Percentiles rank a stretch among this genome's conserved stretches.
Evolutionary conservation across 108 stramenopile genomes (phyloP).

Genomic region (Pseudonitzschia delicatissima): DNA sequence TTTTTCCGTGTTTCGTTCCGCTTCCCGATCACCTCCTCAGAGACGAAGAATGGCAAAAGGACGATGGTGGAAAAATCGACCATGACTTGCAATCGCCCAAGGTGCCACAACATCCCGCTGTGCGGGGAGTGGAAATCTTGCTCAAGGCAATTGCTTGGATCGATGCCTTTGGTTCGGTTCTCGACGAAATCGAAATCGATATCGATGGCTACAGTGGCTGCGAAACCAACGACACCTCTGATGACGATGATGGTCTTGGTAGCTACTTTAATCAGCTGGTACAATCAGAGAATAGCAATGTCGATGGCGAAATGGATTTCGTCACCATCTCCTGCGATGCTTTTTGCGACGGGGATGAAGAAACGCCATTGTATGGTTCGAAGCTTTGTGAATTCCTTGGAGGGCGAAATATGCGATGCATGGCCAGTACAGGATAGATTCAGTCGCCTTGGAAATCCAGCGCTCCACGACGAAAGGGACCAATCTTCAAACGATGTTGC

Average conservation of each 20-base stretch:
- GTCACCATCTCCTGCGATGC: neutral
- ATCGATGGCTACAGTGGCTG: neutral
- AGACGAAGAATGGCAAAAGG: neutral
- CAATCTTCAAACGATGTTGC: conserved; percentile 9
- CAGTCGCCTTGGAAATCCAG: conserved; percentile 22
- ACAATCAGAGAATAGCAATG: neutral
- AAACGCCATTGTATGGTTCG: conserved; percentile 41
- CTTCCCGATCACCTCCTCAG: neutral
- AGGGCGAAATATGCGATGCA: conserved; percentile 48
- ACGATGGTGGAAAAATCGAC: neutral
- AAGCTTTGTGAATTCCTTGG: conserved; percentile 36
- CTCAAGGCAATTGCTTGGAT: conserved; percentile 7
- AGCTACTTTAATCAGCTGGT: neutral
- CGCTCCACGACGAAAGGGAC: conserved; percentile 21
- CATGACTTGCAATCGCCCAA: neutral
- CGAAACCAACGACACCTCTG: no score
- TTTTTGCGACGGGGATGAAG: conserved; percentile 46
- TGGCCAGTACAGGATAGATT: conserved; percentile 59
- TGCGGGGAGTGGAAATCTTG: conserved; percentile 7
- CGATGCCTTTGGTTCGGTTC: conserved; percentile 18
- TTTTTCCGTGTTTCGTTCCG: conserved; percentile 9
- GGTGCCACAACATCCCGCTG: conserved; percentile 18
- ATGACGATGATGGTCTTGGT: neutral
- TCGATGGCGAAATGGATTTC: conserved; percentile 2
- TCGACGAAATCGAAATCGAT: conserved; percentile 10